phyloP scores from a whole-genome alignment of 208 protist genomes.

The Trypanosoma avium region DNA sequence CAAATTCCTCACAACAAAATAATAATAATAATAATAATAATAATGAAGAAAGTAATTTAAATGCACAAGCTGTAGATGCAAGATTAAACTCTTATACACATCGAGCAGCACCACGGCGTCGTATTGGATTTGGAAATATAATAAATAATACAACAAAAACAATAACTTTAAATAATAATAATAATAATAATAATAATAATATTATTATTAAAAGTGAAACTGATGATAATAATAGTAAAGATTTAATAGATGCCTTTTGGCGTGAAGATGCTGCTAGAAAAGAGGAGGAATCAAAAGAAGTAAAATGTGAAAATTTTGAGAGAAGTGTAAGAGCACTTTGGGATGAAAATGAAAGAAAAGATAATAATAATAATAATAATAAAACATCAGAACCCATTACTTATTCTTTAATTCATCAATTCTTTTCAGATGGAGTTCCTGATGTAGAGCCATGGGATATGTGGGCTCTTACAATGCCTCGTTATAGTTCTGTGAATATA shows the following conservation, averaged over 20 bases:
- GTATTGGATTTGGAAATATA: constrained; percentile 17
- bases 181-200: neutral
- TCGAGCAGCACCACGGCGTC: constrained; percentile 26
- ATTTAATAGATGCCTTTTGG: constrained; percentile 24
- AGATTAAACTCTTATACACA: constrained; percentile 27
- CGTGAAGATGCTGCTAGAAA: constrained; percentile 26
- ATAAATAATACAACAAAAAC: neutral
- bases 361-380: neutral
- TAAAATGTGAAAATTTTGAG: constrained; percentile 30
- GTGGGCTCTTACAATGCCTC: constrained; percentile 61
- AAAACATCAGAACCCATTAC: constrained; percentile 14
- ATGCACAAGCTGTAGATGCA: constrained; percentile 28
- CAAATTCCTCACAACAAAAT: no score
- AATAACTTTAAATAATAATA: neutral
- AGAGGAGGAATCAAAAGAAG: neutral
- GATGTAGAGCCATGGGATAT: constrained; percentile 86
- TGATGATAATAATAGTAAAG: neutral
- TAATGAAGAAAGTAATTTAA: no score
- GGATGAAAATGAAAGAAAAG: no score
- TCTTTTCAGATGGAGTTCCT: constrained; percentile 68
- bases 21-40: constrained; percentile 7
- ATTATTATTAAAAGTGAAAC: neutral
- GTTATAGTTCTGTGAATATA: constrained; percentile 43
- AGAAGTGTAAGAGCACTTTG: no score
- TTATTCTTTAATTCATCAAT: constrained; percentile 43